These are phyloP conservation scores for Gaillardinia entomophila DNA, from an alignment of 805 yeast genomes.

Conservation along the genomic window DNA sequence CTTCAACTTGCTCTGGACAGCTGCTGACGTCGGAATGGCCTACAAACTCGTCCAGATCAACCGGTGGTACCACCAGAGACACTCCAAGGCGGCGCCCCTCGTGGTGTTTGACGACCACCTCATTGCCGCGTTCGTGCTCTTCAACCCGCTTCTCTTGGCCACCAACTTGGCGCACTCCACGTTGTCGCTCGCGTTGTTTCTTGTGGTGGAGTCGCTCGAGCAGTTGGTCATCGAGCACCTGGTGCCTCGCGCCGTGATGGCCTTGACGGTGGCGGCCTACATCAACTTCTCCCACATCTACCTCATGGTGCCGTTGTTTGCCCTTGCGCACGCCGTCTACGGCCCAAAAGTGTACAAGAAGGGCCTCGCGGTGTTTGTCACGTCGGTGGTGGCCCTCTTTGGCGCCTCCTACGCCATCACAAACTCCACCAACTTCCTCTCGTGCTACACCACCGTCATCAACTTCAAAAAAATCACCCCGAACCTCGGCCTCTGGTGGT, in stretches of 20 bases:
- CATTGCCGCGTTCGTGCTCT: conserved; percentile 59
- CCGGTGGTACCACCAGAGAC: conserved; percentile 27
- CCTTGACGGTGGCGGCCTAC: conserved; percentile 60
- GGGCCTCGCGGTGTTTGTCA: conserved; percentile 6
- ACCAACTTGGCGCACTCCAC: conserved; percentile 69
- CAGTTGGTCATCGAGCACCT: conserved; percentile 37
- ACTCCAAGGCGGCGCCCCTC: conserved; percentile 9
- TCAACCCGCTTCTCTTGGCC: conserved; percentile 76
- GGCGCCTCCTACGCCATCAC: conserved; percentile 31
- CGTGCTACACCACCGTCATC: conserved; percentile 49
- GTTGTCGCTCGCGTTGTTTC: conserved; percentile 51
- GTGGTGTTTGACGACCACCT: conserved; percentile 33
- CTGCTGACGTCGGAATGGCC: conserved; percentile 56
- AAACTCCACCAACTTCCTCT: conserved; percentile 34
- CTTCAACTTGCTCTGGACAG: conserved; percentile 45
- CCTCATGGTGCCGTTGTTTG: conserved; percentile 53
- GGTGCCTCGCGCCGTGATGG: conserved; percentile 39
- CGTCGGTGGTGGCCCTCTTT: conserved; percentile 19
- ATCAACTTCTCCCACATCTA: conserved; percentile 59
- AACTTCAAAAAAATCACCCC: conserved; percentile 72
- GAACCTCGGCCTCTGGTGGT: conserved; percentile 98
- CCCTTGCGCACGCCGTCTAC: conserved; percentile 20
- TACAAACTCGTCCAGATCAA: conserved; percentile 47
- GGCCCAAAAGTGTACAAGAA: conserved; percentile 2
- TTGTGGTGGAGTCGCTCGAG: conserved; percentile 44